Conservation (phyloP, 805 yeast species). For the Tetrapisispora iriomotensis region DNA sequence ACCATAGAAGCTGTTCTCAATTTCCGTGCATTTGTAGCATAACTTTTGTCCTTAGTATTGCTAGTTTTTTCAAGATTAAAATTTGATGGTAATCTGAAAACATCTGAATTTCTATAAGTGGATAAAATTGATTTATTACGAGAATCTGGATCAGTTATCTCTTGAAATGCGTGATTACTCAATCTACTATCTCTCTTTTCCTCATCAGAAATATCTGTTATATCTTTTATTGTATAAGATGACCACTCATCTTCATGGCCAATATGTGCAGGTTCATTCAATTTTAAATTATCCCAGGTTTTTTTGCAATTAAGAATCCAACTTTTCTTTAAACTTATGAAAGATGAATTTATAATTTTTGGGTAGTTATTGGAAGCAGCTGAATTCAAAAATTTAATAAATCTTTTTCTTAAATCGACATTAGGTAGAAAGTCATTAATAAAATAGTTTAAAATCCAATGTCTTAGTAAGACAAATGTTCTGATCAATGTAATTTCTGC, state of each 20-base stretch:
- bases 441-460: conserved; percentile 84
- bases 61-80: not conserved
- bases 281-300: conserved; percentile 21
- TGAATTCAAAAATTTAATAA: conserved; percentile 35
- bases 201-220: conserved; percentile 10
- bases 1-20: conserved; percentile 24
- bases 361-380: conserved; percentile 10
- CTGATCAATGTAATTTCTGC: conserved; percentile 67
- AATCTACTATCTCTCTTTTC: conserved; percentile 19
- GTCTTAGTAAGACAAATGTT: conserved; percentile 78
- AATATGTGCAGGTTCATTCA: conserved; percentile 11
- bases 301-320: conserved; percentile 33
- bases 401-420: conserved; percentile 36
- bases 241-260: conserved; percentile 18
- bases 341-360: conserved; percentile 29
- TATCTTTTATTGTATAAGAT: conserved; percentile 15
- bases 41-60: not conserved
- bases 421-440: conserved; percentile 67
- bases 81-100: conserved; percentile 13
- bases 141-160: conserved; percentile 23
- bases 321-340: conserved; percentile 38
- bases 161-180: conserved; percentile 24
- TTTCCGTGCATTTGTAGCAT: conserved; percentile 1
- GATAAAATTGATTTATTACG: conserved; percentile 27
- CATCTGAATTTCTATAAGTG: conserved; percentile 17